Conservation (phyloP, 2,329 filamentous ascomycete genomes). For the Coniochaeta prunicola region DNA sequence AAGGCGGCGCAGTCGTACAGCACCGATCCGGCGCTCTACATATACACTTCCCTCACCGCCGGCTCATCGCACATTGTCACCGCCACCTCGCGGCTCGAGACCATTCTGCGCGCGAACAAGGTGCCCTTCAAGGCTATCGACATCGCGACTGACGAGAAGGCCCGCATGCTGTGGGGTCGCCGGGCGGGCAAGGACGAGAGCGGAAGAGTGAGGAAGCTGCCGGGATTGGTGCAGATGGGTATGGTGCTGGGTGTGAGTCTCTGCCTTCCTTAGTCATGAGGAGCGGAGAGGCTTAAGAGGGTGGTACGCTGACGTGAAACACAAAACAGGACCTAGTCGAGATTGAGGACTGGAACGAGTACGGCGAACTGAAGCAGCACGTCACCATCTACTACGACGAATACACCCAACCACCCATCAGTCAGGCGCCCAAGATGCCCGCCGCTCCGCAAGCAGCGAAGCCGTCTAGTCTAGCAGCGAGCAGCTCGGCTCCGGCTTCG, state of each 20-base stretch:
- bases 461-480: constrained; percentile 13
- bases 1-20: constrained; percentile 31
- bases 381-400: constrained; percentile 64
- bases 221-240: constrained; percentile 81
- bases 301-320: no score
- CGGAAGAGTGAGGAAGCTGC: constrained; percentile 67
- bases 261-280: background rate
- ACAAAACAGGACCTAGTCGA: constrained; percentile 72
- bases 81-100: constrained; percentile 90
- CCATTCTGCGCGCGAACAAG: constrained; percentile 89
- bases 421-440: constrained; percentile 40
- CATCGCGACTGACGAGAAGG: constrained; percentile 81
- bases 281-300: no score
- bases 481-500: constrained; percentile 13
- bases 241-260: constrained; percentile 75
- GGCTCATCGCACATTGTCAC: constrained; percentile 96
- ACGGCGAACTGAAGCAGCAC: constrained; percentile 85
- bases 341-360: constrained; percentile 99
- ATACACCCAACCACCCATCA: constrained; percentile 48
- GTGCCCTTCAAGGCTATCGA: constrained; percentile 92
- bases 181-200: constrained; percentile 64
- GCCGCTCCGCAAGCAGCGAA: constrained; percentile 16
- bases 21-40: constrained; percentile 70
- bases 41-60: constrained; percentile 93
- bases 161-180: constrained; percentile 81